A percentile compares a stretch with the other conserved stretches of the same genome.
Conservation (phyloP, 2,329 filamentous ascomycete species). For the Pseudodiploospora longispora region DNA sequence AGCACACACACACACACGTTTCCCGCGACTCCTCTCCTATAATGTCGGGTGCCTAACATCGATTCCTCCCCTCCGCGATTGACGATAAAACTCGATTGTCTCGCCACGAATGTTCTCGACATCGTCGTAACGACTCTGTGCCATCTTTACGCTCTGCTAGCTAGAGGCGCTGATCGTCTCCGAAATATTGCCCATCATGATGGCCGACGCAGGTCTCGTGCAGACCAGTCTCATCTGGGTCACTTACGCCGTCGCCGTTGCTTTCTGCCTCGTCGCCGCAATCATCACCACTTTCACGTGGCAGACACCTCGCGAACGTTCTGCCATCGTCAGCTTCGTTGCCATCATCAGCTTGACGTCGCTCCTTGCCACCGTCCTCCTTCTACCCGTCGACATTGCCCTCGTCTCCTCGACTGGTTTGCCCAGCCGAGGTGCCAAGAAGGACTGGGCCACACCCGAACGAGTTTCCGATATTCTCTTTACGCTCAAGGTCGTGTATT, state of each 20-base stretch:
- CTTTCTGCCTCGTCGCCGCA: conserved; percentile 66
- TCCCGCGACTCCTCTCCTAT: background rate
- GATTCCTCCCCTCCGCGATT: no score
- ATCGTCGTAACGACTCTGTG: background rate
- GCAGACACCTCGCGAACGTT: conserved; percentile 82
- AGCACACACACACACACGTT: background rate
- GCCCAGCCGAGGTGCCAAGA: conserved; percentile 69
- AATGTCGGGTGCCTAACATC: no score
- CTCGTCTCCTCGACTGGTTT: conserved; percentile 83
- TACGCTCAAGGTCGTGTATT: conserved; percentile 84
- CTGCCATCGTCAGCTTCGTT: conserved; percentile 70
- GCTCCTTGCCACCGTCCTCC: conserved; percentile 82
- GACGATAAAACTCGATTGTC: background rate
- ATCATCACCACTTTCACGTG: conserved; percentile 85
- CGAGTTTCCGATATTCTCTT: conserved; percentile 69
- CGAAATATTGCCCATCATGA: conserved; percentile 21
- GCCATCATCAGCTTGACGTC: conserved; percentile 81
- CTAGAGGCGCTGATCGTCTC: background rate
- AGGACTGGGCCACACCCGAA: conserved; percentile 86
- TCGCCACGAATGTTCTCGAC: background rate
- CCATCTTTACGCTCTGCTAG: background rate
- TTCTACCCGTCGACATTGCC: conserved; percentile 92
- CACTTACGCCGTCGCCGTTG: conserved; percentile 77
- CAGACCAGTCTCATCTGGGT: conserved; percentile 93
- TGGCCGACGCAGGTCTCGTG: conserved; percentile 52